These are phyloP conservation scores for Fusarium aywerte DNA, from an alignment of 2,329 filamentous ascomycete species.

Conservation along the genomic window DNA sequence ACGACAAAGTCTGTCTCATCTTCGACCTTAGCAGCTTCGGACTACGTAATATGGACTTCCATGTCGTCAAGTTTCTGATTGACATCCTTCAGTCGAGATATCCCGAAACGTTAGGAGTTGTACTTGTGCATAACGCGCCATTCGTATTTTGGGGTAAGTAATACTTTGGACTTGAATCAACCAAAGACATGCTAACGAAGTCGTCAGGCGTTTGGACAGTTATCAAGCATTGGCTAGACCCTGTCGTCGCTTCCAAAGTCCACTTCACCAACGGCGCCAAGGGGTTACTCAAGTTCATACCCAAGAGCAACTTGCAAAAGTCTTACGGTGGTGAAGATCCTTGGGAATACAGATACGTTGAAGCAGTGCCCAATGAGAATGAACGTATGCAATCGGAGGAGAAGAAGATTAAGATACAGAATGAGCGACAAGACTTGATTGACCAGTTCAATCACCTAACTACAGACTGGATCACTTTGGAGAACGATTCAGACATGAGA, in stretches of 20 bases:
- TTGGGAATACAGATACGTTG: conserved; percentile 73
- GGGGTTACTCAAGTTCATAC: conserved; percentile 71
- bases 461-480: conserved; percentile 19
- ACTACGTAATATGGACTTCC: conserved; percentile 80
- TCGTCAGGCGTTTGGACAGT: conserved; percentile 63
- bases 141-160: conserved; percentile 70
- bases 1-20: conserved; percentile 56
- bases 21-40: conserved; percentile 80
- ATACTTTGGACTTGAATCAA: neutral
- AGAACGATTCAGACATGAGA: neutral
- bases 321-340: conserved; percentile 74
- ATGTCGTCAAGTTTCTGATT: conserved; percentile 81
- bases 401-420: conserved; percentile 60
- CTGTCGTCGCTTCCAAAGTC: conserved; percentile 77
- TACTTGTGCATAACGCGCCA: conserved; percentile 79
- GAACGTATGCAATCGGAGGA: conserved; percentile 49
- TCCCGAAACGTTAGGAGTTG: conserved; percentile 75
- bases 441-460: conserved; percentile 62
- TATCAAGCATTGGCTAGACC: conserved; percentile 80
- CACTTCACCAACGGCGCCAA: conserved; percentile 73
- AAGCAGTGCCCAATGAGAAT: conserved; percentile 70
- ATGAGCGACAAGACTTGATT: conserved; percentile 63
- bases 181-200: neutral
- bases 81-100: conserved; percentile 84
- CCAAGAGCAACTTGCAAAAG: conserved; percentile 63